phyloP scores from a whole-genome alignment of 2,329 filamentous ascomycete genomes.

The Colletotrichum horii region DNA sequence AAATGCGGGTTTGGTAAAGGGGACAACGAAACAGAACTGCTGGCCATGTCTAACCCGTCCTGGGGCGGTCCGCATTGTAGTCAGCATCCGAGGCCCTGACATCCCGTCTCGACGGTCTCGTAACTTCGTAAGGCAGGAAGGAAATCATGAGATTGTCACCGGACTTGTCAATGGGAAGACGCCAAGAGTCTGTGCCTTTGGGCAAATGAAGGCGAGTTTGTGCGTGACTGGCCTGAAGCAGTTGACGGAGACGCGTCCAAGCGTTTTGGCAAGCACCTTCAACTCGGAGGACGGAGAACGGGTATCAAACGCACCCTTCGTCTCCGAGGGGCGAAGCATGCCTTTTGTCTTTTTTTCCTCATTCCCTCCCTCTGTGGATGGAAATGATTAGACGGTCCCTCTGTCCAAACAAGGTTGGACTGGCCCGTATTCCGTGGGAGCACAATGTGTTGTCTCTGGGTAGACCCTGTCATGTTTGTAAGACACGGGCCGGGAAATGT shows the following conservation, averaged over 20 bases:
- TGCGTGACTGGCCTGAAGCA: constrained; percentile 1
- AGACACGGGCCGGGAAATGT: not conserved
- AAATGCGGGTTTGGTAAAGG: not conserved
- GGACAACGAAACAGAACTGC: not conserved
- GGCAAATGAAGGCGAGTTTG: not conserved
- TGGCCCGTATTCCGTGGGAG: not conserved
- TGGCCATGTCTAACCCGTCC: not conserved
- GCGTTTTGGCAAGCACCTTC: not conserved
- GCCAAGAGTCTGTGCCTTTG: not conserved
- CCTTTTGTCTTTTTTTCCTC: not conserved
- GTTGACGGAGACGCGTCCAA: not conserved
- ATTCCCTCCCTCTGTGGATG: not conserved
- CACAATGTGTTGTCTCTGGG: not conserved
- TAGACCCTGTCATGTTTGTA: not conserved
- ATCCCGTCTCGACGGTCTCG: constrained; percentile 15
- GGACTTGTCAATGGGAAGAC: not conserved
- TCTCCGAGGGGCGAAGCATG: constrained; percentile 9
- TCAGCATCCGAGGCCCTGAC: constrained; percentile 17
- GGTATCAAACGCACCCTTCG: constrained; percentile 6
- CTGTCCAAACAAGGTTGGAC: not conserved
- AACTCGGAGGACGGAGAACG: not conserved
- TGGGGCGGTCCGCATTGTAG: not conserved
- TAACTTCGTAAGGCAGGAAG: not conserved
- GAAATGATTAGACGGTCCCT: not conserved
- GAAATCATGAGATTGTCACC: not conserved